These are phyloP conservation scores for Chaetothyriales sp. DNA, from an alignment of 2,329 filamentous ascomycete species.

Conservation along the genomic window DNA sequence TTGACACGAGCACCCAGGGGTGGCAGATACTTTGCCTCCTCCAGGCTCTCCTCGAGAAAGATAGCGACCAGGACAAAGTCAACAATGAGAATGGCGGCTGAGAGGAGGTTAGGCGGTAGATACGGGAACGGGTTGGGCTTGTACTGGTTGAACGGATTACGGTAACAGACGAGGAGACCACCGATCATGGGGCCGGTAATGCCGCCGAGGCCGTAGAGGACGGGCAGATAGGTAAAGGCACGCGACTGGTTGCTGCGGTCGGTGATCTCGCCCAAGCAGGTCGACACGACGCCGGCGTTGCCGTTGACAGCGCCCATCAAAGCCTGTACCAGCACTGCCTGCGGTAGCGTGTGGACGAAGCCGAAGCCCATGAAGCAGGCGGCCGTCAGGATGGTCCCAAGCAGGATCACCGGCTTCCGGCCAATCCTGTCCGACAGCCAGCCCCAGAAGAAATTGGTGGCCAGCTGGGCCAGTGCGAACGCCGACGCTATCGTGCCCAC, in stretches of 20 bases:
- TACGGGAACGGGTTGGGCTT: conserved; percentile 57
- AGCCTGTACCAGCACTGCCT: conserved; percentile 71
- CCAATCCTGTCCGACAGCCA: conserved; percentile 67
- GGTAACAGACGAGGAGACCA: conserved; percentile 57
- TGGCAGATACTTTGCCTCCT: conserved; percentile 48
- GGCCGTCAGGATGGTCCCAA: conserved; percentile 70
- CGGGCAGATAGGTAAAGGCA: conserved; percentile 85
- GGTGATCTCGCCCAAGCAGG: conserved; percentile 85
- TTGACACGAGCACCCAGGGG: conserved; percentile 43
- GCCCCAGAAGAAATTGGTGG: conserved; percentile 85
- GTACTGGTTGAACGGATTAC: conserved; percentile 40
- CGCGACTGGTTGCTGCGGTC: conserved; percentile 86
- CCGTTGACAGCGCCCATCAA: conserved; percentile 90
- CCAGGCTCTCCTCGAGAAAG: conserved; percentile 75
- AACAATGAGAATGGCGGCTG: conserved; percentile 53
- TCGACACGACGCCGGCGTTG: conserved; percentile 86
- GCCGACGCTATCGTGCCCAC: conserved; percentile 80
- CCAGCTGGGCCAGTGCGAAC: conserved; percentile 83
- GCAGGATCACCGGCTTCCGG: conserved; percentile 65
- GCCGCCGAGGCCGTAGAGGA: conserved; percentile 88
- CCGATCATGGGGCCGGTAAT: conserved; percentile 90
- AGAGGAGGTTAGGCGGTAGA: conserved; percentile 66
- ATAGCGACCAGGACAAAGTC: conserved; percentile 61
- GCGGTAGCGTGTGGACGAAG: conserved; percentile 67
- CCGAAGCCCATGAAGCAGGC: conserved; percentile 74